Evolutionary conservation across 2,329 filamentous ascomycete species (phyloP), one percentile per base, ranked within the genome.

Genomic region (Exophiala aquamarina): DNA sequence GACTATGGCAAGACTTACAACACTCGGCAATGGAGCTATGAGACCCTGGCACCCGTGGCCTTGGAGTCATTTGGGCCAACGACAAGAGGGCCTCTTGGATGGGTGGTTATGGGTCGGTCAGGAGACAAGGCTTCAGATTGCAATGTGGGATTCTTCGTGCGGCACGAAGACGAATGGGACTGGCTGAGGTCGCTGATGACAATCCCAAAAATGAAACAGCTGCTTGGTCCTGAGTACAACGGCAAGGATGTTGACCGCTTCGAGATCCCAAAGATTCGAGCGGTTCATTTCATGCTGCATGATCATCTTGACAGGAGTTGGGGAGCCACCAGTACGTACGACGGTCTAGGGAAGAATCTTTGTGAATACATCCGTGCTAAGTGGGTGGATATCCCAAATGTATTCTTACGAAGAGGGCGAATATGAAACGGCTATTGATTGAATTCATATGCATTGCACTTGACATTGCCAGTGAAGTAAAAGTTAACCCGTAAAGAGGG

Each of bases 131-230:
- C 66, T 0, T 63, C 66, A 0, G 68, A 76, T 52, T 65, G 63
- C 23, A 76, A 75, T 39, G 63, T 73, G 3, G 73, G 72, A 0
- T 67, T 76, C 50, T 79, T 72, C 42, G 67, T 70, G 3, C 63
- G 66, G 1, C 54, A 62, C 28, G 55, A 57, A 1, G 67, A 72
- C 21, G 72, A 76, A 54, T 77, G 65, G 52, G 57, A 68, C 1
- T 74, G 70, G 69, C 59, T 73, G 9, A 63, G 65, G 10, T 51
- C 50, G 2, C 18, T 50, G 14, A 7, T 59, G 17, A 44, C 47
- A 4, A 26, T 47, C 3, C 11, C 26, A 2, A 45, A 45, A 18
- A 20, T 58, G n/a, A 49, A 50, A 28, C 23, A 44, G 10, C 31
- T 58, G 13, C 37, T 19, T 55, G 45, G 43, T 1, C 23, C 31